Percentiles rank a stretch among this genome's conserved stretches.
Evolutionary conservation across 805 yeast species (phyloP).

Genomic region (Nakazawaea laoshanensis): DNA sequence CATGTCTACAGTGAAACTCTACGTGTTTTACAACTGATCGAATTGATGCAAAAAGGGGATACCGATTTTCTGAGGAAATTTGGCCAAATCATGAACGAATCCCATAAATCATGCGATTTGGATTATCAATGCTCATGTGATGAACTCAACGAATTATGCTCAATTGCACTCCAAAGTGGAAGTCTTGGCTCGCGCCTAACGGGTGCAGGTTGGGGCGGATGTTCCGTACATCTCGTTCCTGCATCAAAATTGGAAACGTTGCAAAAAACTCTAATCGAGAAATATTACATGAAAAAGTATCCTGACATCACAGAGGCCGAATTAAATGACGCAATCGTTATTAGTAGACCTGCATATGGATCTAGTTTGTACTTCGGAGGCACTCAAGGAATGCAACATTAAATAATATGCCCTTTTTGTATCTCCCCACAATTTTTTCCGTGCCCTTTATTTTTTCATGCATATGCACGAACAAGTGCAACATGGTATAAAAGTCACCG

Average conservation of each 20-base stretch:
- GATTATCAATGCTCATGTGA: constrained; percentile 47
- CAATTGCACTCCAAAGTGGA: constrained; percentile 46
- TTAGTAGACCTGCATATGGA: constrained; percentile 49
- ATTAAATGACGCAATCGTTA: constrained; percentile 42
- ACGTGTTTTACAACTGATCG: constrained; percentile 44
- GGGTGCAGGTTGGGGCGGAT: constrained; percentile 79
- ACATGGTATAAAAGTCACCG: no score
- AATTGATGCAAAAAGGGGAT: constrained; percentile 15
- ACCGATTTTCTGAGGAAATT: constrained; percentile 30
- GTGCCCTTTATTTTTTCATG: no score
- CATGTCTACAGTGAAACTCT: constrained; percentile 59
- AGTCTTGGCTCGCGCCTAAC: constrained; percentile 64
- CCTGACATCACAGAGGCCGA: constrained; percentile 39
- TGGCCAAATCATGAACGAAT: constrained; percentile 50
- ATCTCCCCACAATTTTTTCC: no score
- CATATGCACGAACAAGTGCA: no score
- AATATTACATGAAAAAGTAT: constrained; percentile 40
- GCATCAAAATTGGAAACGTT: constrained; percentile 29
- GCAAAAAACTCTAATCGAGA: constrained; percentile 32
- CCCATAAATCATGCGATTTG: constrained; percentile 44
- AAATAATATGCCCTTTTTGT: no score
- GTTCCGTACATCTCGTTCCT: constrained; percentile 55
- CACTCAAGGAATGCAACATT: not conserved
- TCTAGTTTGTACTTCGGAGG: no score
- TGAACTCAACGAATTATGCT: constrained; percentile 44